A percentile compares a stretch with the other conserved stretches of the same genome.
Conservation (phyloP, 805 yeast species). For the Lipomyces yamanashiensis region DNA sequence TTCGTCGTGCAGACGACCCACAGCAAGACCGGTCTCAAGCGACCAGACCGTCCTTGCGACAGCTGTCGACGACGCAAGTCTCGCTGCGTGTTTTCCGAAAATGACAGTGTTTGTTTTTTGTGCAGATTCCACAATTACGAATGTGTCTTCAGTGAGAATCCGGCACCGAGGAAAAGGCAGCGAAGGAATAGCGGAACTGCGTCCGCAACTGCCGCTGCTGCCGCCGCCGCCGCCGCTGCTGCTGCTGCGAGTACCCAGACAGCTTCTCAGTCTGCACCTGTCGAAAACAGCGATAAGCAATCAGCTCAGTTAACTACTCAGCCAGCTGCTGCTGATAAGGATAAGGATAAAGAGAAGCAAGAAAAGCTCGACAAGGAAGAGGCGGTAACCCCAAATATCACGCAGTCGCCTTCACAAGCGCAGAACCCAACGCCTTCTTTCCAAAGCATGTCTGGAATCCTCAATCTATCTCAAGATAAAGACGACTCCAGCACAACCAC, state of each 20-base stretch:
- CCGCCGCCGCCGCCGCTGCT: constrained; percentile 13
- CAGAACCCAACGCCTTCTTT: constrained; percentile 20
- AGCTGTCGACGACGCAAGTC: constrained; percentile 37
- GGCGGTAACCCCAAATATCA: constrained; percentile 2
- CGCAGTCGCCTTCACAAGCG: constrained; percentile 19
- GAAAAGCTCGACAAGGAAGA: background rate
- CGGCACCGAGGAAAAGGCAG: constrained; percentile 32
- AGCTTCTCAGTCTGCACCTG: background rate
- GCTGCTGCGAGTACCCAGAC: background rate
- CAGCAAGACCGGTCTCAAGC: constrained; percentile 36
- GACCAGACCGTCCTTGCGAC: constrained; percentile 38
- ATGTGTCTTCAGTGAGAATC: constrained; percentile 35
- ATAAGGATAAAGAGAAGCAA: background rate
- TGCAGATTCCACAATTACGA: constrained; percentile 38
- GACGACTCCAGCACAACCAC: constrained; percentile 14
- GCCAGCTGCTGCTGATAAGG: constrained; percentile 12
- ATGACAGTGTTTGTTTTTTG: constrained; percentile 34
- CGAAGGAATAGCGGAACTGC: constrained; percentile 20
- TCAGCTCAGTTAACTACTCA: constrained; percentile 1
- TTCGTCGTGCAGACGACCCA: constrained; percentile 37
- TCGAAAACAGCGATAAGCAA: background rate
- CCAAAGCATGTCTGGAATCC: constrained; percentile 32
- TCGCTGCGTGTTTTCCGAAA: constrained; percentile 37
- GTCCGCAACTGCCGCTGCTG: constrained; percentile 10
- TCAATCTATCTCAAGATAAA: constrained; percentile 12